phyloP scores from a whole-genome alignment of 257 asterid species.

The Scutellaria baicalensis region DNA sequence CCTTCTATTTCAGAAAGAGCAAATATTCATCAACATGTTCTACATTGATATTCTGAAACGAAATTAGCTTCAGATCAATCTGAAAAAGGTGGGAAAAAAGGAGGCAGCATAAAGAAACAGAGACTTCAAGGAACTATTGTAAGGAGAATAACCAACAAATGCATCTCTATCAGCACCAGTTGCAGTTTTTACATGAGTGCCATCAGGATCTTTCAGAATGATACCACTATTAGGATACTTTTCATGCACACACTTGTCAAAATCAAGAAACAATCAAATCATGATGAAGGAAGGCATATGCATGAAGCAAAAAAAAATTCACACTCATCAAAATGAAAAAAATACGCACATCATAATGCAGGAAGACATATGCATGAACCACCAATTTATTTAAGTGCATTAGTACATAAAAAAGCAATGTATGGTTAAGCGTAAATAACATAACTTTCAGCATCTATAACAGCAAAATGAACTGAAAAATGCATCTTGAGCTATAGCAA shows the following conservation, averaged over 20 bases:
- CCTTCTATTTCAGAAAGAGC: conserved; percentile 19
- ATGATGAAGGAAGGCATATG: too few relatives aligned
- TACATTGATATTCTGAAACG: conserved; percentile 12
- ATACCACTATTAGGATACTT: neutral
- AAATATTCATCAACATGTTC: conserved; percentile 9
- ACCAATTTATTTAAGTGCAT: neutral
- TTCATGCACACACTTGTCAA: neutral
- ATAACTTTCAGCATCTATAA: neutral
- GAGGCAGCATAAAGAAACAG: neutral
- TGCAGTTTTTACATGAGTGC: neutral
- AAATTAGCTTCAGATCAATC: conserved; percentile 21
- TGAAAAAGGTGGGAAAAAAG: neutral
- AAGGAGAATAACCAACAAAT: neutral
- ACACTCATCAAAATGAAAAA: neutral
- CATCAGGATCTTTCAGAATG: neutral
- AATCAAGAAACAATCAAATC: too few relatives aligned
- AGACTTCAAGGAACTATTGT: neutral
- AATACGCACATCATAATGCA: neutral
- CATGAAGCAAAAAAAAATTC: too few relatives aligned
- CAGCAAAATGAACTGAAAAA: neutral
- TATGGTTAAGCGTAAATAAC: neutral
- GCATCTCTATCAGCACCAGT: neutral
- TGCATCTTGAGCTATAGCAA: neutral
- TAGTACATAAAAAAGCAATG: neutral
- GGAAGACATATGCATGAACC: neutral